These are phyloP conservation scores for Chlorella sp. DNA, from an alignment of 139 green algal genomes.

Conservation along the genomic window DNA sequence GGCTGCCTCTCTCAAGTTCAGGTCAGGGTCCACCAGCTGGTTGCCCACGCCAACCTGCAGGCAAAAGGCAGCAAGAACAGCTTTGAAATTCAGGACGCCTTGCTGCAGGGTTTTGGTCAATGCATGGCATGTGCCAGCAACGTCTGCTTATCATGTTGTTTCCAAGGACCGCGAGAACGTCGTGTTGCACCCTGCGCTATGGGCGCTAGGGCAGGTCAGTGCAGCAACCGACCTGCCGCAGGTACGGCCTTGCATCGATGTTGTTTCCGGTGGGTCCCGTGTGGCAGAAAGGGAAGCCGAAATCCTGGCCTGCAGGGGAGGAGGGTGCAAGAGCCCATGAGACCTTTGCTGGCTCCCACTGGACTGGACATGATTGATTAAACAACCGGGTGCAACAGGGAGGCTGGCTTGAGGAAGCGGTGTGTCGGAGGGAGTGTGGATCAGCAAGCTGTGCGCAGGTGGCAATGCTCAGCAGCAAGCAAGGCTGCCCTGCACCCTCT, in stretches of 20 bases:
- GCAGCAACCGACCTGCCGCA: not conserved
- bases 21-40: not conserved
- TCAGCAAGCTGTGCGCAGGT: not conserved
- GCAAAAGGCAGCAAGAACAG: not conserved
- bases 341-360: too few relatives aligned
- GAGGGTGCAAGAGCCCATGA: too few relatives aligned
- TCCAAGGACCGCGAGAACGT: not conserved
- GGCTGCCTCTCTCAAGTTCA: not conserved
- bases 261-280: not conserved
- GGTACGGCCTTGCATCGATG: not conserved
- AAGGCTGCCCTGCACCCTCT: too few relatives aligned
- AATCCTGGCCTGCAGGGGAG: not conserved
- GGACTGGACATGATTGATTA: too few relatives aligned
- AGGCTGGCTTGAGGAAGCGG: not conserved
- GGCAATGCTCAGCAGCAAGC: too few relatives aligned
- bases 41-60: not conserved
- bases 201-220: too few relatives aligned
- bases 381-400: not conserved
- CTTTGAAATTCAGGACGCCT: not conserved
- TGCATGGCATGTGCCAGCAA: not conserved
- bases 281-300: slow-evolving; percentile 47
- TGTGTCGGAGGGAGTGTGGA: not conserved
- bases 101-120: not conserved
- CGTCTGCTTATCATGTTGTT: not conserved
- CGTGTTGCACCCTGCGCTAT: not conserved